Conservation (phyloP, 352 stramenopile genomes). For the Peronospora destructor region DNA sequence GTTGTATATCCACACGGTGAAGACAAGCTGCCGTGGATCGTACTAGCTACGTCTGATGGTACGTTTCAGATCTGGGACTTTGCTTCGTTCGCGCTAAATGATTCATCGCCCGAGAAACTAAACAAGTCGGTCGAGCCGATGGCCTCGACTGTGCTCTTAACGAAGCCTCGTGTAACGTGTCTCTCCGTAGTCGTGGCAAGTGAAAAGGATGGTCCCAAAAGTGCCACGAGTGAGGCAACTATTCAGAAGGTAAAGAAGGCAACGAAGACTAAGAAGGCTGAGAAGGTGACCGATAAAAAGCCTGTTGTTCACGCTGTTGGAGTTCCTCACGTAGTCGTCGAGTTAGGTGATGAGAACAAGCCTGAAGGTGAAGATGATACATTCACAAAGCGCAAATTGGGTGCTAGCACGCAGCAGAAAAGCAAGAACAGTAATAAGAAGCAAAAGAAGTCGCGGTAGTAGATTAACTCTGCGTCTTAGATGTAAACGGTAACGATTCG, state of each 20-base stretch:
- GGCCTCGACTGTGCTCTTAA: slow-evolving; percentile 56
- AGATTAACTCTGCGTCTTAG: slow-evolving; percentile 4
- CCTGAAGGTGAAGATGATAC: slow-evolving; percentile 3
- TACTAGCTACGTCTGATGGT: slow-evolving; percentile 69
- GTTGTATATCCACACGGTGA: slow-evolving; percentile 62
- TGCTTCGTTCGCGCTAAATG: slow-evolving; percentile 50
- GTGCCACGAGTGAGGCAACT: slow-evolving; percentile 11
- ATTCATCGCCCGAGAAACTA: slow-evolving; percentile 37
- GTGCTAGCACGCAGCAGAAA: slow-evolving; percentile 9
- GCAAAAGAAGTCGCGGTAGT: slow-evolving; percentile 27
- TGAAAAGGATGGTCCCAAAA: slow-evolving; percentile 12
- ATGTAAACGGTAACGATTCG: neutral
- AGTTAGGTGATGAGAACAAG: slow-evolving; percentile 41
- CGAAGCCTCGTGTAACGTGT: slow-evolving; percentile 68
- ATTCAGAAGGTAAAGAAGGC: slow-evolving; percentile 26
- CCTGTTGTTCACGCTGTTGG: slow-evolving; percentile 21
- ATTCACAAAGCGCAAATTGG: slow-evolving; percentile 24
- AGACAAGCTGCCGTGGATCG: slow-evolving; percentile 54
- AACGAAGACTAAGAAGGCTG: slow-evolving; percentile 45
- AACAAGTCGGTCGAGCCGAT: slow-evolving; percentile 53
- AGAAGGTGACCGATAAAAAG: slow-evolving; percentile 25
- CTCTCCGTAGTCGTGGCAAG: slow-evolving; percentile 54
- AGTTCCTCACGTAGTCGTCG: slow-evolving; percentile 60
- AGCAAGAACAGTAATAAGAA: slow-evolving; percentile 25
- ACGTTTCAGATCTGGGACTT: slow-evolving; percentile 79